Evolutionary conservation across 768 basidiomycete species (phyloP), one percentile per base, ranked within the genome.

Genomic region (Flagelloscypha sp.): DNA sequence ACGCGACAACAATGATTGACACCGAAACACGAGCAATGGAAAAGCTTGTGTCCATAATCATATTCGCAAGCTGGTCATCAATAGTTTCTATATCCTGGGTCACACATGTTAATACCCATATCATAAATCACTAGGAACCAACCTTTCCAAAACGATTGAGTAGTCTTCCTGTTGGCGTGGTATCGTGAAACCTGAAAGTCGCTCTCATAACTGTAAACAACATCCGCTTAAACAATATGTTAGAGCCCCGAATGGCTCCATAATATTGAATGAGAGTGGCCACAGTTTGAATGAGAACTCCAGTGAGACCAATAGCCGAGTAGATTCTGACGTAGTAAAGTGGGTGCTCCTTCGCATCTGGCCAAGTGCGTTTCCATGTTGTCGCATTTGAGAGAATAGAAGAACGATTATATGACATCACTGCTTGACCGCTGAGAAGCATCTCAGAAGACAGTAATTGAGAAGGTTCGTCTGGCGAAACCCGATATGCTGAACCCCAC

Each of bases 401-500:
- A n/a, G n/a, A n/a, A n/a, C n/a, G n/a, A n/a, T n/a, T n/a, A n/a
- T n/a, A n/a, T n/a, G n/a, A n/a, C n/a, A n/a, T n/a, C n/a, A n/a
- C n/a, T n/a, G n/a, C n/a, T n/a, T n/a, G n/a, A n/a, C n/a, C n/a
- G n/a, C n/a, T n/a, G n/a, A n/a, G n/a, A n/a, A n/a, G n/a, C n/a
- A n/a, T n/a, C n/a, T n/a, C n/a, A n/a, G n/a, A n/a, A n/a, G n/a
- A n/a, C n/a, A n/a, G n/a, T n/a, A n/a, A n/a, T n/a, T n/a, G n/a
- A n/a, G n/a, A n/a, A n/a, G n/a, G n/a, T n/a, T n/a, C n/a, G n/a
- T n/a, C n/a, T n/a, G n/a, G n/a, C n/a, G n/a, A n/a, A n/a, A n/a
- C n/a, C 18, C 56, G 52, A 42, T 81, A 80, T 2, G 76, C 79
- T 41, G 76, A 68, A 7, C 81, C 80, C 84, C 84, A 87, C 19